These are phyloP conservation scores for Hansenula sp. DNA, from an alignment of 1,139 yeast species.

Conservation along the genomic window DNA sequence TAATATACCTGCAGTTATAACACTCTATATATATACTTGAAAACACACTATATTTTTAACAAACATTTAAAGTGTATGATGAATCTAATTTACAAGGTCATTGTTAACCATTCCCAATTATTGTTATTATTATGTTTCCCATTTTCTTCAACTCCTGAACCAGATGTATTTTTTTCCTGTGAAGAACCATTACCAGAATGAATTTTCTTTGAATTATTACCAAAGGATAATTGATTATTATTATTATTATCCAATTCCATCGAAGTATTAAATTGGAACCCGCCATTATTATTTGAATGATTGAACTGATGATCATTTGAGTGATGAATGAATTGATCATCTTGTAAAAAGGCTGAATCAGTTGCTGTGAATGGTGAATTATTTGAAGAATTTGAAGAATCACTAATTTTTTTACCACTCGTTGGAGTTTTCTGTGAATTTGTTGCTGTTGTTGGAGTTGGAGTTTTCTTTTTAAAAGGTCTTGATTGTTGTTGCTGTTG, in stretches of 20 bases:
- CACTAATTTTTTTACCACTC: background rate
- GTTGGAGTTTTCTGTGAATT: background rate
- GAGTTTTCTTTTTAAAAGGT: conserved; percentile 3
- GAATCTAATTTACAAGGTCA: conserved; percentile 18
- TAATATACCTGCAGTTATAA: too few relatives aligned
- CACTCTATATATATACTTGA: too few relatives aligned
- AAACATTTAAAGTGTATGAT: background rate
- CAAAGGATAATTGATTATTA: background rate
- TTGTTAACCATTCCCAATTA: conserved; percentile 25
- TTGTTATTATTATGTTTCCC: conserved; percentile 7
- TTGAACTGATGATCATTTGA: conserved; percentile 1
- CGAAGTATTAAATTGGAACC: background rate
- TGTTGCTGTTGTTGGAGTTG: background rate
- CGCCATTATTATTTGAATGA: background rate
- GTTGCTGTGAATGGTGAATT: background rate
- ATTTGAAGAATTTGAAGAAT: too few relatives aligned
- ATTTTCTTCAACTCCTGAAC: background rate
- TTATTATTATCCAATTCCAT: background rate
- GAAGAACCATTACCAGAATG: conserved; percentile 11
- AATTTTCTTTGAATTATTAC: background rate
- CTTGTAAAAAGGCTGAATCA: background rate
- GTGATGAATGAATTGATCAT: conserved; percentile 1
- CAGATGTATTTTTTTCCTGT: too few relatives aligned
- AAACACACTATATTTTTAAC: background rate
- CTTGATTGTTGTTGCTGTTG: background rate